Evolutionary conservation across 306 rosid genomes (phyloP), one percentile per base, ranked within the genome.

Genomic region (Glycine latifolia): DNA sequence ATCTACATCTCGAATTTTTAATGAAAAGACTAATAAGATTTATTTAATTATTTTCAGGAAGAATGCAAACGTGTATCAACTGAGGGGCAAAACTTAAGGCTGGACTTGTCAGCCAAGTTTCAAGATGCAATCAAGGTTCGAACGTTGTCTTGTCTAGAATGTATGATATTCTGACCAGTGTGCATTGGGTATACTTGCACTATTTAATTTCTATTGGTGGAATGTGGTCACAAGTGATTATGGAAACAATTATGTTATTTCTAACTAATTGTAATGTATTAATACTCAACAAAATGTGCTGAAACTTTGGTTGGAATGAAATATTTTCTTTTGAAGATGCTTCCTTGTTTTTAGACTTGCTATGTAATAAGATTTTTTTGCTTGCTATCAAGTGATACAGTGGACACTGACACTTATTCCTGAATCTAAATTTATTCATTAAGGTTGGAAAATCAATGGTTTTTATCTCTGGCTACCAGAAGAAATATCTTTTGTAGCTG

Each of bases 71-170:
- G 97, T 80, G 97, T 86, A 81, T 95, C 99, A 61, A 84, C 91
- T 7, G 99, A 95, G 90, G 99, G 99, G 50, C 99, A 93, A 85
- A 85, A 83, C 83, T 87, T 95, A 89, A 93, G 99, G 87, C 78
- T 92, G 82, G 99, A 93, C 76, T 84, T 95, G 66, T 95, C 97
- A 78, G 84, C 89, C 71, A 95, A 73, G 88, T 95, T 95, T 84
- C 99, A 95, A 87, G 97, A 93, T 87, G 99, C 99, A 52, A 95
- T 95, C 83, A 91, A 91, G 99, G 99, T 93, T 61, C 52, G 87
- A 20, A 65, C 35, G 4, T 72, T 75, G 50, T 58, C 59, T 14
- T 67, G 43, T 73, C 55, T 66, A 70, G 47, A 72, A 72, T 70
- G 70, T 71, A 39, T 61, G 72, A 78, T 46, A 60, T 78, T 26